Conservation (phyloP, 768 basidiomycete genomes). For the Lactifluus subvellereus region DNA sequence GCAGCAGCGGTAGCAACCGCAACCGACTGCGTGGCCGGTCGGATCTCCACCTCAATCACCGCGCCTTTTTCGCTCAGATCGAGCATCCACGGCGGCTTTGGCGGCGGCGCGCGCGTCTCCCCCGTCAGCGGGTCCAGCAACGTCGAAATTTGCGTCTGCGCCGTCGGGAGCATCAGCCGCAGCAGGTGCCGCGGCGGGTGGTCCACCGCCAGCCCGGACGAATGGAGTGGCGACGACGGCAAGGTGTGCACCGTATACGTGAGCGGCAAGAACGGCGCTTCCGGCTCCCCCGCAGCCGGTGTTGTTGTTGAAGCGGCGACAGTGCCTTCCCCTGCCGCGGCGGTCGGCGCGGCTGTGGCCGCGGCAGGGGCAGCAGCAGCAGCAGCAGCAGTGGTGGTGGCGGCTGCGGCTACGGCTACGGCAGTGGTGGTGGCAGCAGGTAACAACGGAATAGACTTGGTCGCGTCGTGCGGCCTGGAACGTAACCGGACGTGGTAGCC, state of each 20-base stretch:
- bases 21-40: conserved; percentile 34
- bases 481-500: conserved; percentile 57
- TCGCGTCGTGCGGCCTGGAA: conserved; percentile 40
- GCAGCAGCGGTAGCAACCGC: conserved; percentile 12
- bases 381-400: neutral
- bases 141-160: conserved; percentile 69
- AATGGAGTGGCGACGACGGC: conserved; percentile 77
- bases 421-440: neutral
- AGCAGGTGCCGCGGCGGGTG: conserved; percentile 65
- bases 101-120: conserved; percentile 50
- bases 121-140: conserved; percentile 79
- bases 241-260: conserved; percentile 62
- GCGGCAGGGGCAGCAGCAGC: neutral
- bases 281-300: neutral
- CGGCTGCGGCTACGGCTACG: neutral
- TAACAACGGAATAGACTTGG: conserved; percentile 35
- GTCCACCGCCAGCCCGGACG: conserved; percentile 54
- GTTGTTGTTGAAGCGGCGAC: neutral
- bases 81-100: conserved; percentile 67
- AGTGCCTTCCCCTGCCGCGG: neutral
- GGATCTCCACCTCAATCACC: conserved; percentile 51
- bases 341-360: neutral
- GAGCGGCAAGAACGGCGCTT: conserved; percentile 42
- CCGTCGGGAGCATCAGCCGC: conserved; percentile 74
- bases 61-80: conserved; percentile 57